Evolutionary conservation across 2,329 filamentous ascomycete genomes (phyloP), one percentile per base, ranked within the genome.

Genomic region (Phaeomoniella chlamydospora): DNA sequence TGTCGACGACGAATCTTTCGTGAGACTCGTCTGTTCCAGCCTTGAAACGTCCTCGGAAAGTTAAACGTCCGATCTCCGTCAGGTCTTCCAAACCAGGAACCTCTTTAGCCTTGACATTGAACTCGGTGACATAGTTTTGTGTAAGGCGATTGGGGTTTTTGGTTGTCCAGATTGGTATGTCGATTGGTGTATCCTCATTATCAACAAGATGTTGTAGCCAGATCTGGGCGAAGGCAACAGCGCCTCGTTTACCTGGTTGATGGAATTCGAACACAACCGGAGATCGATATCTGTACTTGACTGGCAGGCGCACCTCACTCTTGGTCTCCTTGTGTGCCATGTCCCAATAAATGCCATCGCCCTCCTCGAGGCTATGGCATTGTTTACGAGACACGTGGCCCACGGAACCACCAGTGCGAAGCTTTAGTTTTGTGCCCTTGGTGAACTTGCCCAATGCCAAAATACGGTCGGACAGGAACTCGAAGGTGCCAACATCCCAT

Each of bases 401-500:
- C 2, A 75, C 77, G 40, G 81, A 88, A 10, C 88, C 88, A 36
- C 87, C 87, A 5, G 88, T 96, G 22, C 86, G 72, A 46, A 93
- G 57, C 47, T 74, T 76, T 31, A 96, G 62, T 56, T 85, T 86
- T 31, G 73, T 60, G 4, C 74, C 70, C 1, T 66, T 62, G 48
- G 80, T 86, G 33, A 68, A 68, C 11, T 68, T 59, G 0, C 80
- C 74, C 0, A 70, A 68, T 17, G 45, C 43, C 30, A 49, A 39
- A 33, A 96, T 76, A 12, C 66, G 69, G 34, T 84, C 69, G 0
- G 79, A 84, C 0, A 71, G 61, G 52, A 96, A 92, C 50, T 94
- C 80, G 50, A 96, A 94, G 0, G 88, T 94, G 22, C 90, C 90
- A 31, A 96, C 83, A 41, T 94, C 85, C 83, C 88, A 96, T 6